phyloP scores from a whole-genome alignment of 306 rosid species.

The Vachellia collinsii region DNA sequence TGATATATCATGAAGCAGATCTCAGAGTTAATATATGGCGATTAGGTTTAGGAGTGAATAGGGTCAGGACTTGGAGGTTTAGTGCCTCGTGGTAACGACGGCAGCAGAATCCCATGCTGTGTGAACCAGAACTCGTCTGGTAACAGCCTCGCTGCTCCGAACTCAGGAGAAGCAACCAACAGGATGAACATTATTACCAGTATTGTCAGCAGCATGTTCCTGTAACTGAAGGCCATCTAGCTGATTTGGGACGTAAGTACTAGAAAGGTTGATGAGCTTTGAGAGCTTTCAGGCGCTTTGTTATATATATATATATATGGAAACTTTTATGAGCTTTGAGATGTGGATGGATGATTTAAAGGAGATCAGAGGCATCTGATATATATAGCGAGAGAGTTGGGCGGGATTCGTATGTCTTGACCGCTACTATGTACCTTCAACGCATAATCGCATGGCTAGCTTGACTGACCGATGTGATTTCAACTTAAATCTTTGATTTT shows the following conservation, averaged over 20 bases:
- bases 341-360: not conserved
- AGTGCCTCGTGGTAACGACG: not conserved
- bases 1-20: not conserved
- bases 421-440: not conserved
- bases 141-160: conserved; percentile 50
- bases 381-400: not conserved
- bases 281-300: no score
- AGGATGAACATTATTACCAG: conserved; percentile 37
- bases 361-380: not conserved
- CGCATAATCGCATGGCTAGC: no score
- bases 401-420: not conserved
- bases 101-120: not conserved
- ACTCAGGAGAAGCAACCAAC: conserved; percentile 35
- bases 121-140: not conserved
- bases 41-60: not conserved
- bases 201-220: conserved; percentile 33
- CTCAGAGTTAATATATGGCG: no score
- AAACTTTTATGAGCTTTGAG: not conserved
- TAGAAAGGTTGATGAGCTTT: not conserved
- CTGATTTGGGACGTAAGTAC: no score
- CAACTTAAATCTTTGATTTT: conserved; percentile 36
- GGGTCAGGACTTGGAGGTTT: not conserved
- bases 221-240: not conserved
- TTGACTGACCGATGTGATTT: conserved; percentile 40
- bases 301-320: no score